Evolutionary conservation across 139 green algal genomes (phyloP).

Genomic region (Ulvella scutata): DNA sequence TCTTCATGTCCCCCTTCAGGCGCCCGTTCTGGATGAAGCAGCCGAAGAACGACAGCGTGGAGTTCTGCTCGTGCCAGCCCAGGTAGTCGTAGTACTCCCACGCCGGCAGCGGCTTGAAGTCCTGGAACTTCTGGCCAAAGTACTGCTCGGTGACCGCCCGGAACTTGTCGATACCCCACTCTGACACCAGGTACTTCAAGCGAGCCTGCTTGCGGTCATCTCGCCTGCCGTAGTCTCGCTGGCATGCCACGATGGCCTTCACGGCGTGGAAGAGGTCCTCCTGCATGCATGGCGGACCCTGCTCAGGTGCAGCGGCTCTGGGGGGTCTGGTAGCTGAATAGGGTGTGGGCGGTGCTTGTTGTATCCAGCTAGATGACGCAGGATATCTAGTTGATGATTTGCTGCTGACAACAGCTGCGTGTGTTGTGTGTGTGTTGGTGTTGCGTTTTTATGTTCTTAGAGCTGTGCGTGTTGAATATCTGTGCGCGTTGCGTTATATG

Average conservation of each 20-base stretch:
- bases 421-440: too few species aligned
- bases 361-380: too few species aligned
- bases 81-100: conserved; percentile 95
- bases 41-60: conserved; percentile 63
- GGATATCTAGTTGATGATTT: too few species aligned
- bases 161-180: conserved; percentile 95
- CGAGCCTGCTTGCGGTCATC: conserved; percentile 91
- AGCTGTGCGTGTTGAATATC: too few species aligned
- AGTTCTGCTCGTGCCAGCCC: conserved; percentile 91
- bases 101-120: conserved; percentile 70
- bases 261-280: conserved; percentile 90
- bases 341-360: too few species aligned
- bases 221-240: conserved; percentile 94
- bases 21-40: conserved; percentile 85
- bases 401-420: too few species aligned
- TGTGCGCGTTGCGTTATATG: too few species aligned
- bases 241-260: conserved; percentile 84
- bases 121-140: conserved; percentile 88
- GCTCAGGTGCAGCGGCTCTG: too few species aligned
- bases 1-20: conserved; percentile 79
- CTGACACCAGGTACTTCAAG: conserved; percentile 95
- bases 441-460: too few species aligned
- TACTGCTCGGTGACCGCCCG: conserved; percentile 89
- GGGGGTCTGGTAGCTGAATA: too few species aligned
- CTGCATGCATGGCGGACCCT: too few species aligned